phyloP scores from a whole-genome alignment of 306 rosid genomes.

The Cucumis melo region DNA sequence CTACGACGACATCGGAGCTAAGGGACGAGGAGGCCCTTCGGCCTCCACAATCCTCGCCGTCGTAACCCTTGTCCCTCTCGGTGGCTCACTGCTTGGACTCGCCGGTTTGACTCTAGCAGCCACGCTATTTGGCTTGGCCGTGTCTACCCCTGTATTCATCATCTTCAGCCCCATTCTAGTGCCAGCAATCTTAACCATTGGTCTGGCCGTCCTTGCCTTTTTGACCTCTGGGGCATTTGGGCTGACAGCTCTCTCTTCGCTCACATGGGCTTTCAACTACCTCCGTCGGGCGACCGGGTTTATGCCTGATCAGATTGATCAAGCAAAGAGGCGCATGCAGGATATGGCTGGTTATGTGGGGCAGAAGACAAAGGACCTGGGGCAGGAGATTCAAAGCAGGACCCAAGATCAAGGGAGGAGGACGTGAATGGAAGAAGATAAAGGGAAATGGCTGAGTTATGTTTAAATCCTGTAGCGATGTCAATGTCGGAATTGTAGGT shows the following conservation, averaged over 20 bases:
- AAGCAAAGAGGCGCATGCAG: conserved; percentile 34
- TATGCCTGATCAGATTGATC: conserved; percentile 34
- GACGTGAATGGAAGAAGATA: conserved; percentile 12
- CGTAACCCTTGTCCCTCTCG: conserved; percentile 29
- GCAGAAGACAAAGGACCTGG: conserved; percentile 71
- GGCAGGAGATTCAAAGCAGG: conserved; percentile 56
- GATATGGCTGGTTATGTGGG: conserved; percentile 44
- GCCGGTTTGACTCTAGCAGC: conserved; percentile 39
- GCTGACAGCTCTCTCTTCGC: conserved; percentile 42
- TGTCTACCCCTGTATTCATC: conserved; percentile 43
- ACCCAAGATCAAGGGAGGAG: conserved; percentile 53
- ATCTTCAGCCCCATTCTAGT: conserved; percentile 68
- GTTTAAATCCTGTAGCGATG: background rate
- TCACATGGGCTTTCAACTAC: conserved; percentile 46
- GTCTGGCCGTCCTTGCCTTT: conserved; percentile 34
- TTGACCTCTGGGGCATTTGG: conserved; percentile 46
- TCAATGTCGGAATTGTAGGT: background rate
- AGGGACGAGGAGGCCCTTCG: conserved; percentile 21
- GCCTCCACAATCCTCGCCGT: conserved; percentile 26
- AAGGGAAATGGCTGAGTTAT: background rate
- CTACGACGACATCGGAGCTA: conserved; percentile 4
- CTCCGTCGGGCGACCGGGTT: conserved; percentile 15
- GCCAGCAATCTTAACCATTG: conserved; percentile 37
- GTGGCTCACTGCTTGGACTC: conserved; percentile 39
- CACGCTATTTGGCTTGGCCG: conserved; percentile 35